Evolutionary conservation across 495 filamentous ascomycete genomes (phyloP).

Genomic region (Hypoxylon rickii): DNA sequence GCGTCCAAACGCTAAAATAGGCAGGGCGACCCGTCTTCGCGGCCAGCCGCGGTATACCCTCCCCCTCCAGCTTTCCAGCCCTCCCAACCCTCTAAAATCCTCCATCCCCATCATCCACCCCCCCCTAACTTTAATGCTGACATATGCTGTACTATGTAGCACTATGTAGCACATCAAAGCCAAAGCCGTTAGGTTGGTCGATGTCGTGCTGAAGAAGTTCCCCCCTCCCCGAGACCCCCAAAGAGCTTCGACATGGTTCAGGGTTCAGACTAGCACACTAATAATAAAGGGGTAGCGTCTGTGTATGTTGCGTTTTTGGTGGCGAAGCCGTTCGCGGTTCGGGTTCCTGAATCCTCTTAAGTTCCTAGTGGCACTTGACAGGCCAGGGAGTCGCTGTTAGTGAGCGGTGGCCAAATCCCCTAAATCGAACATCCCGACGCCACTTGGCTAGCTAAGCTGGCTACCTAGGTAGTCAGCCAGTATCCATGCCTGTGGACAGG

Average conservation of each 20-base stretch:
- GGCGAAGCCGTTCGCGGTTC: conserved; percentile 28
- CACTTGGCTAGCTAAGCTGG: too few relatives aligned
- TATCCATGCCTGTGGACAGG: too few relatives aligned
- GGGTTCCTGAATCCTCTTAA: conserved; percentile 32
- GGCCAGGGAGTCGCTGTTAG: conserved; percentile 23
- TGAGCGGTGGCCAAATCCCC: conserved; percentile 7
- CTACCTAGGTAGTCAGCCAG: too few relatives aligned
- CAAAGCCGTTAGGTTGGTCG: conserved; percentile 25
- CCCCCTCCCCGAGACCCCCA: conserved; percentile 24
- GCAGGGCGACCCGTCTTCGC: conserved; percentile 27
- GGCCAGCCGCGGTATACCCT: conserved; percentile 22
- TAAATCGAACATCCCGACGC: background rate
- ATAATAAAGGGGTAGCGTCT: conserved; percentile 38
- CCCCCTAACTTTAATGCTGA: conserved; percentile 26
- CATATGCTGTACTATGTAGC: conserved; percentile 22
- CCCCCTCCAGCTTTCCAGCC: too few relatives aligned
- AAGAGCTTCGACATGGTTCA: conserved; percentile 35
- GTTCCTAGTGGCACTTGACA: conserved; percentile 4
- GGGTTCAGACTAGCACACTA: conserved; percentile 26
- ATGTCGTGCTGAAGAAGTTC: conserved; percentile 37
- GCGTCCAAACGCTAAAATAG: conserved; percentile 34
- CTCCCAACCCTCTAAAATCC: too few relatives aligned
- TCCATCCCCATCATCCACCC: too few relatives aligned
- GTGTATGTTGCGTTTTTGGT: conserved; percentile 24
- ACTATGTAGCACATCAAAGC: too few relatives aligned